A percentile compares a stretch with the other conserved stretches of the same genome.
Conservation (phyloP, 306 rosid species). For the Mimosa bimucronata region DNA sequence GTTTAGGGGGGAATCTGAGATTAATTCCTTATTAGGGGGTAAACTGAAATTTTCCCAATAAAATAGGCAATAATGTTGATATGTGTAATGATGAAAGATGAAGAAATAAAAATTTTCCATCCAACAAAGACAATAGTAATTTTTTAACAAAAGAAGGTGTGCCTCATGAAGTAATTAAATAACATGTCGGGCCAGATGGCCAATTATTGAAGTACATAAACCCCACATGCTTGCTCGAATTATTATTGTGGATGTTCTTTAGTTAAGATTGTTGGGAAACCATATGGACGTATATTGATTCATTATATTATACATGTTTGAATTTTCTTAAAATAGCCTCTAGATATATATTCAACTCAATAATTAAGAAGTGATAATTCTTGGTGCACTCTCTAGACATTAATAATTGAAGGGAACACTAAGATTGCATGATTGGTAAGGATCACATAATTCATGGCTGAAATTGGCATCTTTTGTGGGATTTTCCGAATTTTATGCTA, state of each 20-base stretch:
- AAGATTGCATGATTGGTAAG: background rate
- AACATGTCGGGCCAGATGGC: background rate
- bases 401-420: background rate
- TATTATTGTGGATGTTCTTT: background rate
- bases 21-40: too few species aligned
- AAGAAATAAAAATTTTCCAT: too few species aligned
- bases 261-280: background rate
- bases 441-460: background rate
- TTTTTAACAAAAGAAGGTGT: background rate
- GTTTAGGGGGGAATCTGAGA: too few species aligned
- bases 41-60: too few species aligned
- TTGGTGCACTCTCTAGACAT: background rate
- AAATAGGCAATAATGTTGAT: too few species aligned
- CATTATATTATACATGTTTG: background rate
- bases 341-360: too few species aligned
- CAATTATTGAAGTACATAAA: background rate
- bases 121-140: background rate
- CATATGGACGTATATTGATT: too few species aligned
- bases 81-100: background rate
- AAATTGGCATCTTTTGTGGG: background rate
- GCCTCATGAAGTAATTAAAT: background rate
- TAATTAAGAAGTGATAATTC: background rate
- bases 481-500: background rate
- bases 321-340: background rate
- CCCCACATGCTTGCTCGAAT: background rate